A percentile compares a stretch with the other conserved stretches of the same genome.
Evolutionary conservation across 2,329 filamentous ascomycete species (phyloP).

Genomic region (Cordyceps javanica): DNA sequence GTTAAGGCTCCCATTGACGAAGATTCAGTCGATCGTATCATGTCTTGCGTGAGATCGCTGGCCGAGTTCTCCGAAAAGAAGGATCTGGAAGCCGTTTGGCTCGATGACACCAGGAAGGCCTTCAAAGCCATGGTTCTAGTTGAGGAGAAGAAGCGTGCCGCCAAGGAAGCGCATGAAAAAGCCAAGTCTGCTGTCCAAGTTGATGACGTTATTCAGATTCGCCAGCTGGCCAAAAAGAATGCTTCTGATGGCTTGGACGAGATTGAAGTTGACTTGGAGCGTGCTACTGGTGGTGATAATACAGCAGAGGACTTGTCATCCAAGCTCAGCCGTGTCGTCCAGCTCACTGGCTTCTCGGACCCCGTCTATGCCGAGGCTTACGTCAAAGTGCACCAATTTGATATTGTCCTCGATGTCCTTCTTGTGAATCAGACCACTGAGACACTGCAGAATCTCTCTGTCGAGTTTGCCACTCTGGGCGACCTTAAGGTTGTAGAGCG

Average conservation of each 20-base stretch:
- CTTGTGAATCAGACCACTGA: constrained; percentile 96
- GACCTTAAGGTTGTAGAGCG: constrained; percentile 97
- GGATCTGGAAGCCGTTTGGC: constrained; percentile 84
- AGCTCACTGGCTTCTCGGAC: constrained; percentile 96
- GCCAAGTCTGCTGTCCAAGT: constrained; percentile 92
- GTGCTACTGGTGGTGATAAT: constrained; percentile 86
- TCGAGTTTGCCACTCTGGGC: constrained; percentile 96
- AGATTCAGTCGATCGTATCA: constrained; percentile 96
- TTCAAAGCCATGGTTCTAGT: constrained; percentile 97
- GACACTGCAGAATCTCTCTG: constrained; percentile 91
- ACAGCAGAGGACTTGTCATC: constrained; percentile 79
- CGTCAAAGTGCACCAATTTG: constrained; percentile 97
- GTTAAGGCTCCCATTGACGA: constrained; percentile 97
- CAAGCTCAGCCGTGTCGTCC: constrained; percentile 92
- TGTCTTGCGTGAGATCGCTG: constrained; percentile 91
- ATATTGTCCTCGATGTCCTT: constrained; percentile 93
- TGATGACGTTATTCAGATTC: constrained; percentile 88
- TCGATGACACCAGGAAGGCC: constrained; percentile 90
- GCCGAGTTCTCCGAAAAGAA: constrained; percentile 86
- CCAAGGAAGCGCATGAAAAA: constrained; percentile 86
- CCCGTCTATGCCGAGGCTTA: constrained; percentile 98
- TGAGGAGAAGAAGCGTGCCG: constrained; percentile 96
- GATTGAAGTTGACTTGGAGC: constrained; percentile 83
- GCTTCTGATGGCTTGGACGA: constrained; percentile 74
- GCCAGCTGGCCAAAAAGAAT: constrained; percentile 90